Conservation (phyloP, 1,284 basidiomycete genomes). For the Naganishia cerealis region DNA sequence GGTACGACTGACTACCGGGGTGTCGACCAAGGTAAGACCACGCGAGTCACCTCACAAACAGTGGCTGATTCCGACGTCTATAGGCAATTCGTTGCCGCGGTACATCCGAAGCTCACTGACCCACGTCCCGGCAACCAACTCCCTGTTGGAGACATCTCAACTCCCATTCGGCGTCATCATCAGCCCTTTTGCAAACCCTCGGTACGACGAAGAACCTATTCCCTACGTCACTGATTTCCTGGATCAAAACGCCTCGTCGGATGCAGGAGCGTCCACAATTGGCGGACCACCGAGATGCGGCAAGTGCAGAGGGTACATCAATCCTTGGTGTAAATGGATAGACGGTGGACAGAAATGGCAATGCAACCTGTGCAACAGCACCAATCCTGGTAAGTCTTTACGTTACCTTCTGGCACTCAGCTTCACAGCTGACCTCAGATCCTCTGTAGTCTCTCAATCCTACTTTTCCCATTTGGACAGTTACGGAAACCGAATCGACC, state of each 20-base stretch:
- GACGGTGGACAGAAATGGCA: constrained; percentile 84
- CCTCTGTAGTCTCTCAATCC: constrained; percentile 65
- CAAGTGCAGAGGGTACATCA: constrained; percentile 86
- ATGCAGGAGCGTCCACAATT: constrained; percentile 56
- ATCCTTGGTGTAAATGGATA: constrained; percentile 87
- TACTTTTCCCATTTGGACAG: constrained; percentile 86
- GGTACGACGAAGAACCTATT: constrained; percentile 76
- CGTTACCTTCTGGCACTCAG: background rate
- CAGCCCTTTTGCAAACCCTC: constrained; percentile 84
- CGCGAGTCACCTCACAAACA: background rate
- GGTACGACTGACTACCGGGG: constrained; percentile 84
- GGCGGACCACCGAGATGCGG: constrained; percentile 82
- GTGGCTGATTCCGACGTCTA: background rate
- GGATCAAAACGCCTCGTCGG: constrained; percentile 46
- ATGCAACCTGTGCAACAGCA: constrained; percentile 85
- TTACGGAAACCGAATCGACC: constrained; percentile 77
- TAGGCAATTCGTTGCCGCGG: constrained; percentile 69
- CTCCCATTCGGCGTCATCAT: constrained; percentile 82
- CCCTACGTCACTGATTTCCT: constrained; percentile 65
- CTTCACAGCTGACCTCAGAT: background rate
- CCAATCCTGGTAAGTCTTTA: constrained; percentile 69
- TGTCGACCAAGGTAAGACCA: constrained; percentile 79
- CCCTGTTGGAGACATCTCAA: constrained; percentile 76
- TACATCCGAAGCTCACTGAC: constrained; percentile 68
- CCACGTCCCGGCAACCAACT: constrained; percentile 74